Base-by-base conservation (phyloP, 305 asterid species). In the Andrographis paniculata region DNA sequence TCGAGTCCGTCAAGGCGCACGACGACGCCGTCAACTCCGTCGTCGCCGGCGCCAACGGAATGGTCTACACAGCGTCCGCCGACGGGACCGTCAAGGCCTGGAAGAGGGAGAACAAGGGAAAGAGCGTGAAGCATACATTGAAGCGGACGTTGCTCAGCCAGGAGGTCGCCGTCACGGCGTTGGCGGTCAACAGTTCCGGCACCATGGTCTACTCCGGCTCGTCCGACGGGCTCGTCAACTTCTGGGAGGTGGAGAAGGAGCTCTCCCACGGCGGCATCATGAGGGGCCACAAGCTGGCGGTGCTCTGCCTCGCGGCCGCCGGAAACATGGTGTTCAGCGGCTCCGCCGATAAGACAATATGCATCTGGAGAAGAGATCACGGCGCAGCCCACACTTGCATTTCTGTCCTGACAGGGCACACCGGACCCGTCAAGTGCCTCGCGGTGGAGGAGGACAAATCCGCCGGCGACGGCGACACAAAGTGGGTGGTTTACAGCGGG, bases 171-270 rank as follows among this genome's bases (percentile, higher is more conserved):
- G 53, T 48, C n/a, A 48, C 42, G 72, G 69, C 79, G 7, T 42
- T 72, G 36, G 79, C 70, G 2, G 73, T 65, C 1, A 63, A 56
- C 48, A 56, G 46, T 5, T 12, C 69, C 6, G 79, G 73, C 1
- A 42, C 73, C 6, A 30, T 58, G 14, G 60, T 72, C 22, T 72
- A 72, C 50, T 61, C 70, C n/a, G 79, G 79, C 6, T 57, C 73
- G 5, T 72, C 79, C 18, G 73, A 72, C 4, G 79, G 79, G 39
- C 36, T 72, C 9, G 79, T 72, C 21, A 64, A 72, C 23, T 72
- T 68, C 28, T 72, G 79, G 79, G 72, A 68, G 45, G 30, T 40
- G 21, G 65, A 68, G 51, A 68, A 53, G 45, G 39, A 68, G 40
- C 44, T 68, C 19, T 36, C 63, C 1, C 71, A 73, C 37, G 68